Evolutionary conservation across 164 flowering plant genomes (phyloP).

Genomic region (Taxillus chinensis): DNA sequence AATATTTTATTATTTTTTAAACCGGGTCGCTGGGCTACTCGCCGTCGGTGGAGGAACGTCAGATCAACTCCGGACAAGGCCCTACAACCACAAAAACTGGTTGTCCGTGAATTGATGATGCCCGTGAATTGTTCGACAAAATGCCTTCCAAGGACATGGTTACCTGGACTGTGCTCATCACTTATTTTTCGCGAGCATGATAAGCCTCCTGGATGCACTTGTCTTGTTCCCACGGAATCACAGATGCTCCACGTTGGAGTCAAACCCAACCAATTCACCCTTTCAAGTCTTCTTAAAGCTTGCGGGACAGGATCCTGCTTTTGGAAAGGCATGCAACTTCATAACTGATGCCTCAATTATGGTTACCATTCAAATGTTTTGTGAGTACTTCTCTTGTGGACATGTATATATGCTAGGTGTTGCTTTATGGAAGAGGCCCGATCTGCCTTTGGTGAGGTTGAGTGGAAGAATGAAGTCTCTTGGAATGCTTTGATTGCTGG

Average conservation of each 20-base stretch:
- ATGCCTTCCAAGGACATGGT: constrained; percentile 44
- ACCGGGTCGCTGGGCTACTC: too few species aligned
- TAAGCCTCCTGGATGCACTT: constrained; percentile 33
- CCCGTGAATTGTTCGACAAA: constrained; percentile 39
- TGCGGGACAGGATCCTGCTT: constrained; percentile 19
- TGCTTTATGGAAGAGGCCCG: constrained; percentile 39
- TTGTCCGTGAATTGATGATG: too few species aligned
- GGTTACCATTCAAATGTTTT: constrained; percentile 37
- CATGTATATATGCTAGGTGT: constrained; percentile 56
- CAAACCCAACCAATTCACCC: constrained; percentile 51
- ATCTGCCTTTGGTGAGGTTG: constrained; percentile 31
- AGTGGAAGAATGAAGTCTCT: constrained; percentile 49
- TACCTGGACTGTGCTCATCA: constrained; percentile 55
- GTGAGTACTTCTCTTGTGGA: constrained; percentile 59
- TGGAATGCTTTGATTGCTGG: constrained; percentile 83
- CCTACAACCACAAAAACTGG: too few species aligned
- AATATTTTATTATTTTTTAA: too few species aligned
- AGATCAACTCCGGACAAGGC: too few species aligned
- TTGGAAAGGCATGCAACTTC: constrained; percentile 37
- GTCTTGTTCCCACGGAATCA: constrained; percentile 28
- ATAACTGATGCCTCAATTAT: constrained; percentile 37
- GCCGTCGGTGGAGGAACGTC: too few species aligned
- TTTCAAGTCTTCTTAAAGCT: constrained; percentile 55
- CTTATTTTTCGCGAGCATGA: constrained; percentile 51
- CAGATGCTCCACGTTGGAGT: constrained; percentile 46